Base-by-base conservation (phyloP, 2,329 filamentous ascomycete species). In the Amauroascus verrucosus region DNA sequence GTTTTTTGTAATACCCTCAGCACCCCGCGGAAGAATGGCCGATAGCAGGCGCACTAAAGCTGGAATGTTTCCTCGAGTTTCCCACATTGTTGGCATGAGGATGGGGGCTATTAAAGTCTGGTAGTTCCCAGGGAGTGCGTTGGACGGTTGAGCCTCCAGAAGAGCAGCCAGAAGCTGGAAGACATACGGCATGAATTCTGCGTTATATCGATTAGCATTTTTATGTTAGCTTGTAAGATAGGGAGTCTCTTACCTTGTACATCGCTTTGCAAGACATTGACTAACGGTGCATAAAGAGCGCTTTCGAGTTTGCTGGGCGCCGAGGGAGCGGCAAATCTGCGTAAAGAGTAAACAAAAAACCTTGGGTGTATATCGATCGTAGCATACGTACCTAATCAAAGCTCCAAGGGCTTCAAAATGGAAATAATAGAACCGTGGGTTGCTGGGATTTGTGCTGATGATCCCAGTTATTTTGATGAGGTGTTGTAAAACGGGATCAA, bases 391-490 rank as follows among this genome's bases (percentile, higher is more conserved):
- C 66, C 84, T 82, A 53, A 97, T 86, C 46, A 98, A 77, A 14
- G 93, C 91, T 32, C 93, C 93, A 44, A 98, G 75, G 2, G 88
- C 87, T 73, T 98, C 93, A 58, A 98, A 98, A 67, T 95, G 88
- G 70, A 91, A 98, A 75, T 98, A 98, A 72, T 96, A 96, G 73
- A 98, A 98, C 11, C 88, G 82, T 1, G 93, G 93, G 70, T 98
- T 98, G 73, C 90, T 96, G 0, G 93, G 93, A 69, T 98, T 98
- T 61, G 85, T 81, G 65, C 89, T 85, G 70, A 97, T 97, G 60
- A 95, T 84, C 63, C 86, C 85, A 47, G 90, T 95, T 62, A 98
- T 96, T 57, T 80, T 84, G 64, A 95, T 82, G 55, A 98, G 79
- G 67, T 94, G 89, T 50, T 81, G 79, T 51, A 97, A 74, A n/a